Base-by-base conservation (phyloP, 2,329 filamentous ascomycete genomes). In the Simplicillium sp. region DNA sequence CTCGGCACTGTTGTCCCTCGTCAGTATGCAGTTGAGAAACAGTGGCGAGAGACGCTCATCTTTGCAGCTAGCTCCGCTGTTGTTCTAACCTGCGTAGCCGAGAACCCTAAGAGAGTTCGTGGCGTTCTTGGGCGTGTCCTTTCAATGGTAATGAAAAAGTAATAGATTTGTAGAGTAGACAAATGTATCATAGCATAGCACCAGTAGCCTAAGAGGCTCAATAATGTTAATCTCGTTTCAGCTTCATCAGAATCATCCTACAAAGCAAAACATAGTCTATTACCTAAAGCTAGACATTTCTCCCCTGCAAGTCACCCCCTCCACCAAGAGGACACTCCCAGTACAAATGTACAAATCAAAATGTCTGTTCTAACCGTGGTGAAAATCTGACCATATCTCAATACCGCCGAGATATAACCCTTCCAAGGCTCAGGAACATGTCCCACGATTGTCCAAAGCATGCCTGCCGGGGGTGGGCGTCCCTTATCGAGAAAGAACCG, bases 341-440 rank as follows among this genome's bases (percentile, higher is more conserved):
- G 59, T 39, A 89, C 81, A 60, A 89, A 90, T 8, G 89, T 73
- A 44, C 84, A 78, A 2, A 84, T 76, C 66, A 88, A 67, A n/a
- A 84, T 78, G 58, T 90, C 84, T 28, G 71, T 71, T 54, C 82
- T 73, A 17, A 89, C 76, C 4, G 83, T 86, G 40, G 71, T 75
- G 49, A 83, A 82, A 41, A 89, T 85, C 57, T 81, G 75, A 14
- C 71, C 72, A 57, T 88, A 89, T 47, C 79, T 67, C 53, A 82
- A 65, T 31, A 67, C 68, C 20, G 81, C 66, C 52, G 72, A 68
- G 15, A 84, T 57, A 53, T 82, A 84, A 4, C 75, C 72, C 51
- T 69, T 75, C 41, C 76, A 71, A 1, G 77, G 76, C 49, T 74
- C 70, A 2, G 85, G 85, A 48, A 90, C 55, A 50, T 87, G 77